Evolutionary conservation across 2,329 filamentous ascomycete genomes (phyloP).

Genomic region (Alternaria ethzedia): DNA sequence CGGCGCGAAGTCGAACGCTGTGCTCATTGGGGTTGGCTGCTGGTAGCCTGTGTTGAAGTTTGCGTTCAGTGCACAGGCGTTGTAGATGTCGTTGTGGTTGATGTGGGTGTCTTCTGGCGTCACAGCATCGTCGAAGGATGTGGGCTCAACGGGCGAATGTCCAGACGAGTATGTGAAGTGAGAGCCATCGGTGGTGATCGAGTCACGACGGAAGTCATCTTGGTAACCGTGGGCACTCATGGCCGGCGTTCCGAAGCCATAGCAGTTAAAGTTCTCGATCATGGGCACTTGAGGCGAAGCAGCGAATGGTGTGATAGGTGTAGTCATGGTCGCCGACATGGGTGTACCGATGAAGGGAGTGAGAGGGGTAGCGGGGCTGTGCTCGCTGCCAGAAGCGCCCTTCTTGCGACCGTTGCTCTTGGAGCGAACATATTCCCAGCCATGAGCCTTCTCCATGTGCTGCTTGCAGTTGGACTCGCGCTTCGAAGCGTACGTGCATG

Average conservation of each 20-base stretch:
- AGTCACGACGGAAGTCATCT: slow-evolving; percentile 47
- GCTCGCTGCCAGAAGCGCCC: slow-evolving; percentile 31
- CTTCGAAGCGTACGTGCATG: slow-evolving; percentile 93
- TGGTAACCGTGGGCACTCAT: slow-evolving; percentile 38
- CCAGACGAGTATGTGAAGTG: slow-evolving; percentile 49
- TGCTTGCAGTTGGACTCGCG: slow-evolving; percentile 97
- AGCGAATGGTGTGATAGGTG: slow-evolving; percentile 48
- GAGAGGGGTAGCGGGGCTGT: slow-evolving; percentile 39
- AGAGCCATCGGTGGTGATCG: slow-evolving; percentile 45
- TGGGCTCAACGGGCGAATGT: slow-evolving; percentile 50
- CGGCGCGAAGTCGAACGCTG: slow-evolving; percentile 49
- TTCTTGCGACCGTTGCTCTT: slow-evolving; percentile 77
- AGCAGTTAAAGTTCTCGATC: slow-evolving; percentile 40
- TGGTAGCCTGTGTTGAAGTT: slow-evolving; percentile 67
- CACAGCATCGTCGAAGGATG: slow-evolving; percentile 52
- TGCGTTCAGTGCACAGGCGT: slow-evolving; percentile 61
- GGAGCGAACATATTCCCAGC: slow-evolving; percentile 87
- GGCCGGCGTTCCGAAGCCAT: slow-evolving; percentile 42
- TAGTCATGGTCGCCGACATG: slow-evolving; percentile 41
- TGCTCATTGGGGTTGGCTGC: slow-evolving; percentile 58
- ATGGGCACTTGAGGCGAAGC: slow-evolving; percentile 52
- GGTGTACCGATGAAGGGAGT: slow-evolving; percentile 49
- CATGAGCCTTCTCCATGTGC: slow-evolving; percentile 97
- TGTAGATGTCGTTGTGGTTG: slow-evolving; percentile 66
- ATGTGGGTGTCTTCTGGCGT: slow-evolving; percentile 59